Base-by-base conservation (phyloP, 2,329 filamentous ascomycete species). In the Pseudogymnoascus sp. region DNA sequence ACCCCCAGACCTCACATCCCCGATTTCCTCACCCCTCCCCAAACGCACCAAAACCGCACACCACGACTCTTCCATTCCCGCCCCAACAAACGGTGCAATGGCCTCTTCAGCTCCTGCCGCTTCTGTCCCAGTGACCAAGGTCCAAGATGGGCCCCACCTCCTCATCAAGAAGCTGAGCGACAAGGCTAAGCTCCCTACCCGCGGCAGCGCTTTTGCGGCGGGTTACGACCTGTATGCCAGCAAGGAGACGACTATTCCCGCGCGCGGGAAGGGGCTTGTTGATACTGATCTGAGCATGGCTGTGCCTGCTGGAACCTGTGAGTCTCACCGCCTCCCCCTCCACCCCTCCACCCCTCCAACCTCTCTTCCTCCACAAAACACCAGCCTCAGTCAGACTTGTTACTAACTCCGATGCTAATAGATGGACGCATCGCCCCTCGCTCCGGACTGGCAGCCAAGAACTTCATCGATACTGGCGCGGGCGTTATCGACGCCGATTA, bases 401-500 rank as follows among this genome's bases (percentile, higher is more conserved):
- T 35, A 38, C 55, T 52, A 34, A 39, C 26, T 7, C 13, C 39
- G 15, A 1, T 15, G 2, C 15, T 4, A 33, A 60, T 64, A 92
- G 90, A 97, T 72, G 92, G 92, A 66, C 87, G 92, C 61, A 84
- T 96, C 60, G 92, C 92, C 2, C 92, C 92, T 8, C 88, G 92
- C 65, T 94, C 89, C n/a, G 91, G 91, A 55, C 85, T 96, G 34
- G 92, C 92, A 2, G 80, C 85, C 62, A 99, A 99, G 78, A 85
- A 97, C 77, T 94, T 92, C 75, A 97, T 99, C 72, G 91, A 96
- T 73, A 94, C 89, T 0, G 91, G 95, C 63, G 94, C 94, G 0
- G 94, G 94, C 59, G 94, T 99, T 65, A 97, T 99, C 68, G 94
- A 99, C 74, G 92, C 92, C 33, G 94, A 99, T 75, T 99, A 99